Percentiles rank a stretch among this genome's conserved stretches.
phyloP scores from a whole-genome alignment of 73 alveolate genomes.

The Tetrahymena borealis region DNA sequence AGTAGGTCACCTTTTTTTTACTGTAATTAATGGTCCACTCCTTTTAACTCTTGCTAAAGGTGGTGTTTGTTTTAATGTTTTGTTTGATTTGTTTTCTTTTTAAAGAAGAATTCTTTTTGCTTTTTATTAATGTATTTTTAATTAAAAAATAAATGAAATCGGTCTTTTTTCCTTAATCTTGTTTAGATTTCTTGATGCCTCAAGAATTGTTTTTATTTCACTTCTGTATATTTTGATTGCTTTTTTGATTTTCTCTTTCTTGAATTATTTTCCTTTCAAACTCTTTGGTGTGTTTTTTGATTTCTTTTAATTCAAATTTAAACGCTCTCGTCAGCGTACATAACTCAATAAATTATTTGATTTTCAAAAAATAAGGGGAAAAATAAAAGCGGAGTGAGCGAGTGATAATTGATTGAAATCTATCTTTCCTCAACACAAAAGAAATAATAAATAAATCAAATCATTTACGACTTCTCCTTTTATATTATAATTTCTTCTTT shows the following conservation, averaged over 20 bases:
- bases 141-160: not conserved
- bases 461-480: no score
- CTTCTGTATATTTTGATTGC: not conserved
- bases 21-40: no score
- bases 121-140: not conserved
- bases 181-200: not conserved
- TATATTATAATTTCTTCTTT: no score
- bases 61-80: no score
- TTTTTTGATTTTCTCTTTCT: not conserved
- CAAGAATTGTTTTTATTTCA: not conserved
- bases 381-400: no score
- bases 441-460: no score
- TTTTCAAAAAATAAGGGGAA: conserved; percentile 1
- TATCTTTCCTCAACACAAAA: no score
- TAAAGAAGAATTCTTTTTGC: not conserved
- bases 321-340: conserved; percentile 6
- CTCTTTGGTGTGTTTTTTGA: not conserved
- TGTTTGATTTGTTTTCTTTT: not conserved
- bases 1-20: no score
- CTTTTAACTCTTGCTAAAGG: not conserved
- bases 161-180: not conserved
- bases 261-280: not conserved
- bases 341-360: not conserved
- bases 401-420: no score
- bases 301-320: not conserved